These are phyloP conservation scores for Geosmithia flava DNA, from an alignment of 2,329 filamentous ascomycete genomes.

Conservation along the genomic window DNA sequence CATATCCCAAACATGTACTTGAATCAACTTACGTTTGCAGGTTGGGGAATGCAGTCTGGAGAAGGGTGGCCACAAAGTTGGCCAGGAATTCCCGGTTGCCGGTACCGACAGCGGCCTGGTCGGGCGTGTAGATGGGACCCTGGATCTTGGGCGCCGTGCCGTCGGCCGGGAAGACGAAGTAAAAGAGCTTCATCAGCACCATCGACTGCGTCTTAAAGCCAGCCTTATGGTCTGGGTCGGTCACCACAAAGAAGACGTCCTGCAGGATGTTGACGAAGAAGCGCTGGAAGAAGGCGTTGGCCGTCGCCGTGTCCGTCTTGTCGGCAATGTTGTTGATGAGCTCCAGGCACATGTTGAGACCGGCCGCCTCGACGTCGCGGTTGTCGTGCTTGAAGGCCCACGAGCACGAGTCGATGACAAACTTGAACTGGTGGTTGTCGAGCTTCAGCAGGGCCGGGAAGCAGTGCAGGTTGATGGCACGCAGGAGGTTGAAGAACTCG, in stretches of 20 bases:
- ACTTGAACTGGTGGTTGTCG: conserved; percentile 95
- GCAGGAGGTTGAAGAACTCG: conserved; percentile 96
- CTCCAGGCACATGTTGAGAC: conserved; percentile 95
- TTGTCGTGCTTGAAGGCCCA: conserved; percentile 99
- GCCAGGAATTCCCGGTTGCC: conserved; percentile 84
- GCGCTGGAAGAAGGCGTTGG: conserved; percentile 93
- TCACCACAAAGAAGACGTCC: conserved; percentile 96
- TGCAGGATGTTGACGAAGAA: conserved; percentile 95
- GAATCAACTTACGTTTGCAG: conserved; percentile 61
- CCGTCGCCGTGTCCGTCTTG: conserved; percentile 72
- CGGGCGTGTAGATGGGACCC: conserved; percentile 76
- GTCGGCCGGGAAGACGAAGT: conserved; percentile 70
- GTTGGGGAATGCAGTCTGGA: conserved; percentile 88
- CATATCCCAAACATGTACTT: too few species aligned
- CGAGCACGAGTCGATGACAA: conserved; percentile 98
- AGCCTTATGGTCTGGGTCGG: conserved; percentile 95
- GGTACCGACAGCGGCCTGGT: conserved; percentile 73
- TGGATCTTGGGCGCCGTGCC: conserved; percentile 69
- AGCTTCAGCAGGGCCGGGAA: conserved; percentile 91
- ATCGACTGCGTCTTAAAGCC: conserved; percentile 97
- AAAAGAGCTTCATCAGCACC: conserved; percentile 90
- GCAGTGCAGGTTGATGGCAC: conserved; percentile 93
- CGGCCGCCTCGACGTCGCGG: conserved; percentile 90
- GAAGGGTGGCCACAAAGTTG: conserved; percentile 72
- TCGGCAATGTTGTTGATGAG: conserved; percentile 96